phyloP scores from a whole-genome alignment of 768 basidiomycete species.

The Russula sp. region DNA sequence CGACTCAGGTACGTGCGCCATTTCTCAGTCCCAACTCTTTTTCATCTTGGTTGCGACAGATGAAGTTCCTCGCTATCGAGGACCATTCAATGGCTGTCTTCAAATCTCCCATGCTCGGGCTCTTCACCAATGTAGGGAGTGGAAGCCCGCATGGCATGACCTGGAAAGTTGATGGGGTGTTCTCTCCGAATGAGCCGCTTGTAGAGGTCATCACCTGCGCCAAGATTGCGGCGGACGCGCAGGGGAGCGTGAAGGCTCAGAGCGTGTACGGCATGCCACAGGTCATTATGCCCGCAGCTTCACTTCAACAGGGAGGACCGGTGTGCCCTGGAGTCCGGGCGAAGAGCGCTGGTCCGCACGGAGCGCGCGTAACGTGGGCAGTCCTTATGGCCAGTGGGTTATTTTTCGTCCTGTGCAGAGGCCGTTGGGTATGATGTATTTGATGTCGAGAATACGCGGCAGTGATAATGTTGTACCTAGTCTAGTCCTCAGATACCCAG shows the following conservation, averaged over 20 bases:
- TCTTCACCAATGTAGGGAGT: conserved; percentile 49
- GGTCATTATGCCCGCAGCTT: conserved; percentile 32
- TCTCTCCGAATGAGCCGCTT: conserved; percentile 35
- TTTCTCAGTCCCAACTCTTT: not conserved
- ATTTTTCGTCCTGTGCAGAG: conserved; percentile 10
- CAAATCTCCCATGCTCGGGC: conserved; percentile 49
- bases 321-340: conserved; percentile 21
- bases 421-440: conserved; percentile 5
- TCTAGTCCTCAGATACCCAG: too few relatives aligned
- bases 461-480: too few relatives aligned
- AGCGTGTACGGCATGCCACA: conserved; percentile 41
- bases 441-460: not conserved
- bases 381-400: conserved; percentile 6
- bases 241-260: conserved; percentile 36
- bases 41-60: conserved; percentile 27
- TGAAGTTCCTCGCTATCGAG: conserved; percentile 38
- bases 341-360: conserved; percentile 11
- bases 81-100: conserved; percentile 39
- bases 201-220: conserved; percentile 50
- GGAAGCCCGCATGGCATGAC: conserved; percentile 25
- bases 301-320: conserved; percentile 24
- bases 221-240: conserved; percentile 30
- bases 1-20: conserved; percentile 35
- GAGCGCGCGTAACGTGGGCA: conserved; percentile 11
- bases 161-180: conserved; percentile 42